phyloP scores from a whole-genome alignment of 306 rosid genomes.

The Prinsepia uniflora region DNA sequence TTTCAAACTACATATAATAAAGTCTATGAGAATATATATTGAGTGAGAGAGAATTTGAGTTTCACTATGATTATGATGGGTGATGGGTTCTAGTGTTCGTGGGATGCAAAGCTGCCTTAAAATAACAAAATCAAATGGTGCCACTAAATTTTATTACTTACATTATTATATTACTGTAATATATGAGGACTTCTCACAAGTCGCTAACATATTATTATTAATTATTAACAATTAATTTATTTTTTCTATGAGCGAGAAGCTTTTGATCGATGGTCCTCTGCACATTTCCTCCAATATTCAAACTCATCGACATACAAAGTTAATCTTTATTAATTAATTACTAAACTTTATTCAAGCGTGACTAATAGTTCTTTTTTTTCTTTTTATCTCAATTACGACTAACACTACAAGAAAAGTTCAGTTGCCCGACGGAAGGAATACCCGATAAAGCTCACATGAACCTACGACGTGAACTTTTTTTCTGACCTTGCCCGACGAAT shows the following conservation, averaged over 20 bases:
- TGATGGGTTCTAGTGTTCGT: conserved; percentile 24
- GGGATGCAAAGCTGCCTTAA: conserved; percentile 18
- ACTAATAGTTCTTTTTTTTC: conserved; percentile 9
- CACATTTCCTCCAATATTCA: conserved; percentile 29
- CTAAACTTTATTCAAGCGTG: conserved; percentile 25
- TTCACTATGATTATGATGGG: not conserved
- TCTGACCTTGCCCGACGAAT: too few relatives aligned
- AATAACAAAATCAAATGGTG: conserved; percentile 24
- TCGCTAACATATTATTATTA: not conserved
- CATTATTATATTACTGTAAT: too few relatives aligned
- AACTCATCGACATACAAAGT: conserved; percentile 28
- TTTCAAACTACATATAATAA: conserved; percentile 8
- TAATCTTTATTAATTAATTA: conserved; percentile 17
- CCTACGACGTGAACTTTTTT: too few relatives aligned
- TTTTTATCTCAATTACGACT: not conserved
- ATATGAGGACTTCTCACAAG: not conserved
- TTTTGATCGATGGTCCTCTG: conserved; percentile 2
- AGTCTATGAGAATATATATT: conserved; percentile 8
- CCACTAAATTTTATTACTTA: not conserved
- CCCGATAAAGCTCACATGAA: too few relatives aligned
- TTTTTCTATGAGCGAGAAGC: conserved; percentile 11
- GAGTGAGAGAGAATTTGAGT: too few relatives aligned
- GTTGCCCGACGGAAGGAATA: too few relatives aligned
- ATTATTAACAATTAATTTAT: not conserved
- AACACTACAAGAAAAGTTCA: too few relatives aligned